phyloP scores from a whole-genome alignment of 2,329 filamentous ascomycete genomes.

The Fusarium abutilonis region DNA sequence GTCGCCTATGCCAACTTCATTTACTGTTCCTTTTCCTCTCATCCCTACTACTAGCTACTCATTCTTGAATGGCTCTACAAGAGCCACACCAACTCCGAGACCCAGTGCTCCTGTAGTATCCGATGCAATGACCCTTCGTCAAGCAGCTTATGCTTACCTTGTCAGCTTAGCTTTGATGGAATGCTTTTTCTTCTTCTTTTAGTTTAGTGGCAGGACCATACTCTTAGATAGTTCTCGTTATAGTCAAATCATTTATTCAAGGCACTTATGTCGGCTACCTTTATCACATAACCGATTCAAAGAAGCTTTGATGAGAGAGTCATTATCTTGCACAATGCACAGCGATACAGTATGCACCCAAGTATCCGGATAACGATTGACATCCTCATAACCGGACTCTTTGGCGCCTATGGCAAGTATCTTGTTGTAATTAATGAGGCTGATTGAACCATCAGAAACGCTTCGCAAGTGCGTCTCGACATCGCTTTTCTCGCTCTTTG shows the following conservation, averaged over 20 bases:
- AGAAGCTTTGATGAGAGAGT: too few species aligned
- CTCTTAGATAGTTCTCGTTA: not conserved
- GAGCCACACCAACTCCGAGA: not conserved
- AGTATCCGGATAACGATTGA: not conserved
- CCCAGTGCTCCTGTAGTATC: not conserved
- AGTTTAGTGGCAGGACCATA: not conserved
- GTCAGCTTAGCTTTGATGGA: not conserved
- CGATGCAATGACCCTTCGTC: not conserved
- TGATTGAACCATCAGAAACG: not conserved
- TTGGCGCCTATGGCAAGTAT: conserved; percentile 1
- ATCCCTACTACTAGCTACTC: not conserved
- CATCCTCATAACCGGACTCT: not conserved
- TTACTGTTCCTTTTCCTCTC: not conserved
- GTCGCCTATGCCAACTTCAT: not conserved
- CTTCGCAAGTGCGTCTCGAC: not conserved
- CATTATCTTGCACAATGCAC: too few species aligned
- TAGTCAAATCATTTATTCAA: not conserved
- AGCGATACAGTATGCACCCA: not conserved
- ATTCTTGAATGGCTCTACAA: not conserved
- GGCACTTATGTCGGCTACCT: too few species aligned
- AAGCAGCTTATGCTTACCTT: not conserved
- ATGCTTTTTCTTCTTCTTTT: not conserved
- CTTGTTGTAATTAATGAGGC: not conserved
- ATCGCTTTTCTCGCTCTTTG: not conserved
- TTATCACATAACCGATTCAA: too few species aligned